These are phyloP conservation scores for Eucalyptus globulus DNA, from an alignment of 345 rosid genomes.

Conservation along the genomic window DNA sequence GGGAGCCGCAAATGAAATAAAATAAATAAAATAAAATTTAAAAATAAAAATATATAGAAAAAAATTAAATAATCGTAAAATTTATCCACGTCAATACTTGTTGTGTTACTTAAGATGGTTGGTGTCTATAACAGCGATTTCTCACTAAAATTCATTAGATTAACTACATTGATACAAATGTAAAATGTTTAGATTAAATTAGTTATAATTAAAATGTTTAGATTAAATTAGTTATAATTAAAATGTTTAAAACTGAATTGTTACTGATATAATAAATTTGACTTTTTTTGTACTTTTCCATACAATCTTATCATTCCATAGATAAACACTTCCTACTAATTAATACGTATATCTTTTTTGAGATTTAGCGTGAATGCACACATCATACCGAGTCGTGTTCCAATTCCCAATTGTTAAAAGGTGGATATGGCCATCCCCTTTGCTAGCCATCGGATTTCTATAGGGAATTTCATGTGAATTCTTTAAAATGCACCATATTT, in stretches of 20 bases:
- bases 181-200: no score
- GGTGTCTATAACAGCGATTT: fast-evolving
- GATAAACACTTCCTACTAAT: background rate
- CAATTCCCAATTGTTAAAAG: background rate
- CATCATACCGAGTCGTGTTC: background rate
- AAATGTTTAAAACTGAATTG: no score
- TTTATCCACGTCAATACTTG: fast-evolving
- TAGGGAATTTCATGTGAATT: background rate
- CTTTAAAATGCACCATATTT: background rate
- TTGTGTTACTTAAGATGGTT: no score
- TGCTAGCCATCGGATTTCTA: background rate
- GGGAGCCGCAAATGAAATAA: background rate
- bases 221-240: no score
- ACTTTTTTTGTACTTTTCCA: background rate
- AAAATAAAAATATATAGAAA: no score
- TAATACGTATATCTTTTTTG: background rate
- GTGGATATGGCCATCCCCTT: background rate
- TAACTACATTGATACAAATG: no score
- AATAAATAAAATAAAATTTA: no score
- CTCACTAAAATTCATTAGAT: no score
- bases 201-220: no score
- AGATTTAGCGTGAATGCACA: background rate
- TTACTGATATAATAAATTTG: background rate
- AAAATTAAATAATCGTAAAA: no score
- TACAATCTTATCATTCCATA: background rate